Percentiles rank a stretch among this genome's conserved stretches.
Evolutionary conservation across 1,284 basidiomycete species (phyloP).

Genomic region (Cryptococcus deneoformans): DNA sequence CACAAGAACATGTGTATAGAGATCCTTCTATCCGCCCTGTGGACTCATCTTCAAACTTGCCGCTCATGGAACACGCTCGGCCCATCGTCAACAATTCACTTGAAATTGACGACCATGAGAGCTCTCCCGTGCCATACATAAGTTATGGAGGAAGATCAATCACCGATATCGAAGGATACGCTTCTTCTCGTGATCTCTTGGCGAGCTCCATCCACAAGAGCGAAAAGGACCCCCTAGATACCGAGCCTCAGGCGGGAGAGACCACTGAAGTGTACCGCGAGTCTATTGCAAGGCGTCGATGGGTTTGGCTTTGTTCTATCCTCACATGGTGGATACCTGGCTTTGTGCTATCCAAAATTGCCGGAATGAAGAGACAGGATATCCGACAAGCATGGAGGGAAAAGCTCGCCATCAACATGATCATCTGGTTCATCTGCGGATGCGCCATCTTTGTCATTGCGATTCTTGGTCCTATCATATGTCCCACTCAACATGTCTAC

Average conservation of each 20-base stretch:
- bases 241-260: slow-evolving; percentile 77
- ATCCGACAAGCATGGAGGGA: slow-evolving; percentile 96
- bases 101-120: slow-evolving; percentile 65
- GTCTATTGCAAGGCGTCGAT: slow-evolving; percentile 71
- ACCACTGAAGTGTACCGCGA: slow-evolving; percentile 83
- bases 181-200: slow-evolving; percentile 92
- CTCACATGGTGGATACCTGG: slow-evolving; percentile 90
- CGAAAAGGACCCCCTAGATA: slow-evolving; percentile 71
- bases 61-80: slow-evolving; percentile 71
- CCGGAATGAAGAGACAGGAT: slow-evolving; percentile 91
- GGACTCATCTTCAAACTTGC: slow-evolving; percentile 54
- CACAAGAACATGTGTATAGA: slow-evolving; percentile 49
- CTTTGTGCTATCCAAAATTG: slow-evolving; percentile 65
- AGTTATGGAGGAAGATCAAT: slow-evolving; percentile 72
- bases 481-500: slow-evolving; percentile 91
- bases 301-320: slow-evolving; percentile 86
- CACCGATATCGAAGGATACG: slow-evolving; percentile 84
- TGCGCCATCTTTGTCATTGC: slow-evolving; percentile 92
- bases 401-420: slow-evolving; percentile 90
- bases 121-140: slow-evolving; percentile 61
- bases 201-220: slow-evolving; percentile 66
- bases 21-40: slow-evolving; percentile 33
- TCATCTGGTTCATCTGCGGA: slow-evolving; percentile 93
- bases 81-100: slow-evolving; percentile 59
- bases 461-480: slow-evolving; percentile 82